Conservation (phyloP, 768 basidiomycete species). For the Mrakia blollopis region DNA sequence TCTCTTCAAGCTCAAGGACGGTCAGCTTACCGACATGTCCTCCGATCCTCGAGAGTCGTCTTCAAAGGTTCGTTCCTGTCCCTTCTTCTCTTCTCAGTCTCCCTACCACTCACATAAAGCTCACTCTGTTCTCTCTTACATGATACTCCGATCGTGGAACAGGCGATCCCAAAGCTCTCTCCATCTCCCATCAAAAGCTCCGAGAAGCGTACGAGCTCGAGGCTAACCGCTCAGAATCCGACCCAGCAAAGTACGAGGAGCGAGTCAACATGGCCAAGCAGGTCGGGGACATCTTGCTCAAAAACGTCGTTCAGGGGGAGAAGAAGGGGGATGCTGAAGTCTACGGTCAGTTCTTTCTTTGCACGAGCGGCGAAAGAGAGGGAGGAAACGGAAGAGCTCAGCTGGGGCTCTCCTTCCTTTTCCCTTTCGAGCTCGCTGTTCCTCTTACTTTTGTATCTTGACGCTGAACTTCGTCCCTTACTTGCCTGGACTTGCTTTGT, state of each 20-base stretch:
- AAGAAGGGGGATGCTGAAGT: background rate
- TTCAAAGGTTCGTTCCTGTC: constrained; percentile 16
- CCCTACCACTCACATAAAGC: background rate
- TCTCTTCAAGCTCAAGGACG: constrained; percentile 22
- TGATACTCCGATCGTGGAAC: background rate
- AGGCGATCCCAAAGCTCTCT: constrained; percentile 17
- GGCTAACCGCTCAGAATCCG: background rate
- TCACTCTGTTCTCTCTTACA: background rate
- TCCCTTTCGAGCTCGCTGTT: too few relatives aligned
- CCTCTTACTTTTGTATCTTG: background rate
- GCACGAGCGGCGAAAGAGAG: too few relatives aligned
- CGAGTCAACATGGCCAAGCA: constrained; percentile 9
- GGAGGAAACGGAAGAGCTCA: too few relatives aligned
- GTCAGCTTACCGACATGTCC: constrained; percentile 25
- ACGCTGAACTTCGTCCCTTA: background rate
- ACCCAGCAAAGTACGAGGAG: constrained; percentile 16
- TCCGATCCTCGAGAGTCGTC: constrained; percentile 18
- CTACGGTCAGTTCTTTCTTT: constrained; percentile 14
- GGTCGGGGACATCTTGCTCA: constrained; percentile 21
- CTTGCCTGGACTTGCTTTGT: background rate
- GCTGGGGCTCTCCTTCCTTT: background rate
- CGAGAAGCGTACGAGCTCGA: constrained; percentile 19
- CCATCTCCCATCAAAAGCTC: constrained; percentile 21
- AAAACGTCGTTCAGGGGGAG: constrained; percentile 28
- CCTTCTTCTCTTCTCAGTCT: background rate